phyloP scores from a whole-genome alignment of 2,329 filamentous ascomycete genomes.

The Colletotrichum tofieldiae region DNA sequence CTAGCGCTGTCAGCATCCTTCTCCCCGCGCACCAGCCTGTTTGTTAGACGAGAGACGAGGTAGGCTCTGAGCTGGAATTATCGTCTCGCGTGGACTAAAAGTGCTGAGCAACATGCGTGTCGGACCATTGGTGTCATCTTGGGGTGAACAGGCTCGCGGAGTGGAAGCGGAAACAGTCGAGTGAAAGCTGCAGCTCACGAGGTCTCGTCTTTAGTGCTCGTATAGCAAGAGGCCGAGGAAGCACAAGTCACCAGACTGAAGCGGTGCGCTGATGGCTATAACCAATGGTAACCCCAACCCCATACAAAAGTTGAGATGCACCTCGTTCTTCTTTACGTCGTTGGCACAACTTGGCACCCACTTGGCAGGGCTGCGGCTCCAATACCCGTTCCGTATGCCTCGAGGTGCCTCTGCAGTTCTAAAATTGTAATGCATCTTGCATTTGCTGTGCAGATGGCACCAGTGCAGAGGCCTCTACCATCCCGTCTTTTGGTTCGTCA shows the following conservation, averaged over 20 bases:
- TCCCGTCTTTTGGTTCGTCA: constrained; percentile 29
- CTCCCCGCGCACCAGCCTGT: constrained; percentile 17
- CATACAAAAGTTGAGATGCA: constrained; percentile 36
- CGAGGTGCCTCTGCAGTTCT: constrained; percentile 25
- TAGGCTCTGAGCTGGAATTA: constrained; percentile 5
- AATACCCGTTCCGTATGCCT: constrained; percentile 18
- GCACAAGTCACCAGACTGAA: constrained; percentile 35
- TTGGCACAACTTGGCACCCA: constrained; percentile 33
- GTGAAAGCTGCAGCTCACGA: constrained; percentile 10
- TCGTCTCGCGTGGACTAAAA: neutral
- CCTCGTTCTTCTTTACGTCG: constrained; percentile 40
- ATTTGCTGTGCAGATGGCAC: constrained; percentile 29
- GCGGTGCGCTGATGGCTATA: constrained; percentile 23
- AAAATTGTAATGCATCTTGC: constrained; percentile 39
- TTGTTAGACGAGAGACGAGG: neutral
- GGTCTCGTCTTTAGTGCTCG: constrained; percentile 18
- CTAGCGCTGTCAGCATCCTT: constrained; percentile 36
- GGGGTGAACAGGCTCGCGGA: constrained; percentile 8
- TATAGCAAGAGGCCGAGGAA: constrained; percentile 21
- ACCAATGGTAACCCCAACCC: constrained; percentile 27
- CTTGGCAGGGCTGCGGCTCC: constrained; percentile 40
- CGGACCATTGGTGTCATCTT: constrained; percentile 18
- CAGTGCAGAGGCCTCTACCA: constrained; percentile 5
- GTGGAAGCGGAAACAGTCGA: constrained; percentile 12
- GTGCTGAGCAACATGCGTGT: neutral